These are phyloP conservation scores for Mytilinidion resinicola DNA, from an alignment of 495 filamentous ascomycete species.

Conservation along the genomic window DNA sequence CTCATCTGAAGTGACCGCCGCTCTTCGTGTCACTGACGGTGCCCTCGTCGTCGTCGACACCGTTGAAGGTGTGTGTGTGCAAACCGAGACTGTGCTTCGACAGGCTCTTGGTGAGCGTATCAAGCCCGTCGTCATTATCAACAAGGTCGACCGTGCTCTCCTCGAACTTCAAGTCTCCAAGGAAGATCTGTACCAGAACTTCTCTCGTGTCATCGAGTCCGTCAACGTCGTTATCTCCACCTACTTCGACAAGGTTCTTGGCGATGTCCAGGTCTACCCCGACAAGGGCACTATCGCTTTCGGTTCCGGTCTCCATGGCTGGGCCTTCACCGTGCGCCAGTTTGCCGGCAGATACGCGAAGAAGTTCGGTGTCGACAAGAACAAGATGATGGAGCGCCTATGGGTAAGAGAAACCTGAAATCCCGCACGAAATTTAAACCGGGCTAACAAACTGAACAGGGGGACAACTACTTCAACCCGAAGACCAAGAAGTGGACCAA, in stretches of 20 bases:
- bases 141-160: constrained; percentile 99
- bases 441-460: constrained; percentile 43
- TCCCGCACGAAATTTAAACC: neutral
- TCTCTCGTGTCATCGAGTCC: constrained; percentile 98
- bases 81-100: constrained; percentile 98
- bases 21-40: constrained; percentile 99
- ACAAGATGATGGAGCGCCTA: constrained; percentile 99
- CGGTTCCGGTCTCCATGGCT: constrained; percentile 99
- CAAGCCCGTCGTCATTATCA: constrained; percentile 98
- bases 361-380: constrained; percentile 99
- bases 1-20: constrained; percentile 98
- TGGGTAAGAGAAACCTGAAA: constrained; percentile 58
- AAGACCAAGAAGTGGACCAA: constrained; percentile 99
- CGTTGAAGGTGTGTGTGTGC: constrained; percentile 98
- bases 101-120: constrained; percentile 99
- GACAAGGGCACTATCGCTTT: constrained; percentile 96
- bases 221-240: constrained; percentile 99
- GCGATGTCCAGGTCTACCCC: constrained; percentile 97
- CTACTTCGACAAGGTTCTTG: constrained; percentile 93
- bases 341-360: constrained; percentile 96
- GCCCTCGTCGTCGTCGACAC: constrained; percentile 99
- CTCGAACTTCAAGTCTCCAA: constrained; percentile 96
- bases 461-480: constrained; percentile 99
- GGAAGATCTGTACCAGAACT: constrained; percentile 99
- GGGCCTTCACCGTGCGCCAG: constrained; percentile 98